Conservation (phyloP, 1,284 basidiomycete genomes). For the Tylopilus sp. region DNA sequence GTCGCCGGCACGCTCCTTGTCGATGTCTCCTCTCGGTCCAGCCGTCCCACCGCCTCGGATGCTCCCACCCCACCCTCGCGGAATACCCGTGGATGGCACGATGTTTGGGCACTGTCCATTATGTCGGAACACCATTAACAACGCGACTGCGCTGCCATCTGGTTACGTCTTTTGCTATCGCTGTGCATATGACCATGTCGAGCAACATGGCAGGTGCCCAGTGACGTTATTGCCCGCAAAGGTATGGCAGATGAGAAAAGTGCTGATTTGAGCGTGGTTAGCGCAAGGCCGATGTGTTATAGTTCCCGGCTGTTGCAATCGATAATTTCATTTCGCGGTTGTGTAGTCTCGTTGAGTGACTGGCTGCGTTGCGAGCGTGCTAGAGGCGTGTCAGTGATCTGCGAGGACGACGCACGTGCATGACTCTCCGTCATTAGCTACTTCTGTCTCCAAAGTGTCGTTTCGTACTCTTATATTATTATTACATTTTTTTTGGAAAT, state of each 20-base stretch:
- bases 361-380: background rate
- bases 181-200: slow-evolving; percentile 83
- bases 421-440: slow-evolving; percentile 1
- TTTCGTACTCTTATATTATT: background rate
- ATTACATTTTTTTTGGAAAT: slow-evolving; percentile 15
- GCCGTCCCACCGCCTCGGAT: slow-evolving; percentile 71
- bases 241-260: slow-evolving; percentile 82
- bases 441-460: slow-evolving; percentile 16
- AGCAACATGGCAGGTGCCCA: slow-evolving; percentile 76
- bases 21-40: slow-evolving; percentile 57
- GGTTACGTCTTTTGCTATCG: slow-evolving; percentile 97
- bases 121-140: slow-evolving; percentile 72
- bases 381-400: background rate
- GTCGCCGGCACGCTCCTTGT: slow-evolving; percentile 73
- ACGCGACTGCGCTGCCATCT: slow-evolving; percentile 85
- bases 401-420: slow-evolving; percentile 29
- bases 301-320: slow-evolving; percentile 3
- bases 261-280: slow-evolving; percentile 55
- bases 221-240: slow-evolving; percentile 74
- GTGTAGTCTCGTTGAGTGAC: slow-evolving; percentile 8
- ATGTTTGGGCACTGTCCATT: slow-evolving; percentile 82
- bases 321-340: slow-evolving; percentile 12
- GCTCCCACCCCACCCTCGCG: slow-evolving; percentile 65
- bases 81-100: slow-evolving; percentile 52
- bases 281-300: background rate